Conservation (phyloP, 2,329 filamentous ascomycete species). For the Tothia fuscella region DNA sequence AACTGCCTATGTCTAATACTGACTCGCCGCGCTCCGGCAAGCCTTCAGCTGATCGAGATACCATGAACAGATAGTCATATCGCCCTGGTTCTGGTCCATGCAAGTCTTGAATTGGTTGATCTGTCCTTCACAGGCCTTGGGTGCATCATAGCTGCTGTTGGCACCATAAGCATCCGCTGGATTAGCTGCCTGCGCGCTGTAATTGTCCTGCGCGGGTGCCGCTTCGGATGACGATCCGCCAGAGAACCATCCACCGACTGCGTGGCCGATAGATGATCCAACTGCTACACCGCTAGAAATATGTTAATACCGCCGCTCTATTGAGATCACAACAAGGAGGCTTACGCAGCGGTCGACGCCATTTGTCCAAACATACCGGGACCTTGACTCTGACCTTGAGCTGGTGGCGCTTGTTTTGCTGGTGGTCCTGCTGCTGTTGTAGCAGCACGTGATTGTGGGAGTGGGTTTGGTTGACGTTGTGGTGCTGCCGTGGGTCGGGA, state of each 20-base stretch:
- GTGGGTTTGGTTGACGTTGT: conserved; percentile 32
- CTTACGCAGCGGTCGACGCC: conserved; percentile 95
- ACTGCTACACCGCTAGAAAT: conserved; percentile 76
- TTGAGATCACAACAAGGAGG: not conserved
- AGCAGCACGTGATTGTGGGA: conserved; percentile 37
- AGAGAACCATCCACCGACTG: conserved; percentile 77
- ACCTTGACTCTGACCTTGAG: conserved; percentile 43
- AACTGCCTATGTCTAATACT: conserved; percentile 34
- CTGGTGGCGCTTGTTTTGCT: conserved; percentile 37
- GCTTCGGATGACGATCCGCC: conserved; percentile 51
- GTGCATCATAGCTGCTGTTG: conserved; percentile 38
- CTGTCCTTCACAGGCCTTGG: conserved; percentile 56
- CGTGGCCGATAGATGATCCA: conserved; percentile 89
- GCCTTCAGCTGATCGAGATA: conserved; percentile 84
- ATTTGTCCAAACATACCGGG: conserved; percentile 91
- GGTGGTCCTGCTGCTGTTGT: conserved; percentile 36
- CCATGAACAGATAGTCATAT: conserved; percentile 94
- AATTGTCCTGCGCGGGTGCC: conserved; percentile 16
- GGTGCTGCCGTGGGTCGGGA: conserved; percentile 58
- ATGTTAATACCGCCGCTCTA: conserved; percentile 1
- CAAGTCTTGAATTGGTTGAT: conserved; percentile 83
- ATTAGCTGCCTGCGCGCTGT: conserved; percentile 15
- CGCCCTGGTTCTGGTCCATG: conserved; percentile 85
- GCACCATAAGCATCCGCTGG: conserved; percentile 21
- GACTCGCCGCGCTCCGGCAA: conserved; percentile 35